Conservation (phyloP, 2,329 filamentous ascomycete species). For the Hypoxylon sp. region DNA sequence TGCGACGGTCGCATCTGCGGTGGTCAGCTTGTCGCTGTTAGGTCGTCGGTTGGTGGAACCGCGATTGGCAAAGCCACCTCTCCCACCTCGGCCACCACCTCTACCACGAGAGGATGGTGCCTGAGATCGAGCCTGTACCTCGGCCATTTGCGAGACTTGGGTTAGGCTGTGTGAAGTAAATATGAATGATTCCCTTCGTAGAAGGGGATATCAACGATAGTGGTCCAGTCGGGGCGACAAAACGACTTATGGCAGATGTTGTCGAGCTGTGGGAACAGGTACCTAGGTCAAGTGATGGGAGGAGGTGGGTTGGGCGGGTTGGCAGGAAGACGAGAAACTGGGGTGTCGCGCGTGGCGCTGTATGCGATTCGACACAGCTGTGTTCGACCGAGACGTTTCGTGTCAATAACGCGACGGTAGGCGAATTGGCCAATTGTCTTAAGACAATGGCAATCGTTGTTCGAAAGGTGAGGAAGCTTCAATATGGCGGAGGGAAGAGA, state of each 20-base stretch:
- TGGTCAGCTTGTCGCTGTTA: constrained; percentile 78
- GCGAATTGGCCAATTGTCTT: constrained; percentile 49
- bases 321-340: constrained; percentile 39
- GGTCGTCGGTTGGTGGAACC: constrained; percentile 65
- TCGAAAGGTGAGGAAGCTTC: constrained; percentile 27
- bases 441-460: constrained; percentile 46
- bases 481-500: constrained; percentile 21
- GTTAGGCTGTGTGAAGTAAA: constrained; percentile 50
- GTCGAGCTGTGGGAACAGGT: background rate
- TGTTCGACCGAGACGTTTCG: constrained; percentile 39
- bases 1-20: constrained; percentile 69
- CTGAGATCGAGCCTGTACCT: constrained; percentile 83
- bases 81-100: constrained; percentile 88
- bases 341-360: constrained; percentile 43
- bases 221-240: constrained; percentile 43
- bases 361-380: constrained; percentile 25
- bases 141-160: constrained; percentile 80
- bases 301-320: constrained; percentile 18
- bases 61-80: constrained; percentile 78
- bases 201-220: constrained; percentile 48
- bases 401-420: constrained; percentile 46
- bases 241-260: constrained; percentile 41
- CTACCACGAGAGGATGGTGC: constrained; percentile 84
- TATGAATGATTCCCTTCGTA: constrained; percentile 47
- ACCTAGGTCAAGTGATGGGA: constrained; percentile 43